Conservation (phyloP, 139 green algal genomes). For the Tetratostichococcus sp. region DNA sequence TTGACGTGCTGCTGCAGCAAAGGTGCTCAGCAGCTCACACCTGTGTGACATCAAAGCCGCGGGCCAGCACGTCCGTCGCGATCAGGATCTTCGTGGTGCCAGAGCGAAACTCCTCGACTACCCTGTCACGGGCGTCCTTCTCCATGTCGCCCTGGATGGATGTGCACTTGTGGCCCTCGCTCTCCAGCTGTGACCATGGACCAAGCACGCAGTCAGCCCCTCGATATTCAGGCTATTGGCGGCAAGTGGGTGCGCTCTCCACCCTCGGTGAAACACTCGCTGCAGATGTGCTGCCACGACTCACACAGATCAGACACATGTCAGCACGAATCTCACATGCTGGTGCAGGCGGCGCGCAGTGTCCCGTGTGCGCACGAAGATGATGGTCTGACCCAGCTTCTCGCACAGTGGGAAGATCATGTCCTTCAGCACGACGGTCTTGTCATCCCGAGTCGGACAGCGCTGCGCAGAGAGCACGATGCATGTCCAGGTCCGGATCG, state of each 20-base stretch:
- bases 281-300: no score
- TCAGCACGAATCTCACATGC: not conserved
- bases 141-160: slow-evolving; percentile 87
- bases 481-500: not conserved
- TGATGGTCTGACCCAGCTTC: slow-evolving; percentile 97
- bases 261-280: no score
- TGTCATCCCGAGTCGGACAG: slow-evolving; percentile 67
- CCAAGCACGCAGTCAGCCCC: not conserved
- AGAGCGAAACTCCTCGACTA: slow-evolving; percentile 89
- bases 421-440: slow-evolving; percentile 84
- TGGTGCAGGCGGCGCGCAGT: slow-evolving; percentile 43
- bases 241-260: no score
- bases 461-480: slow-evolving; percentile 24
- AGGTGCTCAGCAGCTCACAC: slow-evolving; percentile 23
- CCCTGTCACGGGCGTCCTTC: slow-evolving; percentile 72
- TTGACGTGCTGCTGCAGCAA: not conserved
- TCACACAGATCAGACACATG: not conserved
- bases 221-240: no score
- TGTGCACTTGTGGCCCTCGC: slow-evolving; percentile 91
- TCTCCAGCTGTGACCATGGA: slow-evolving; percentile 54
- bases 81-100: slow-evolving; percentile 97
- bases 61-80: slow-evolving; percentile 90
- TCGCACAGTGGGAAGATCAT: slow-evolving; percentile 89
- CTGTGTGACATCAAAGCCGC: slow-evolving; percentile 95
- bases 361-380: slow-evolving; percentile 86